phyloP scores from a whole-genome alignment of 495 filamentous ascomycete species.

The Penicillium turbatum region DNA sequence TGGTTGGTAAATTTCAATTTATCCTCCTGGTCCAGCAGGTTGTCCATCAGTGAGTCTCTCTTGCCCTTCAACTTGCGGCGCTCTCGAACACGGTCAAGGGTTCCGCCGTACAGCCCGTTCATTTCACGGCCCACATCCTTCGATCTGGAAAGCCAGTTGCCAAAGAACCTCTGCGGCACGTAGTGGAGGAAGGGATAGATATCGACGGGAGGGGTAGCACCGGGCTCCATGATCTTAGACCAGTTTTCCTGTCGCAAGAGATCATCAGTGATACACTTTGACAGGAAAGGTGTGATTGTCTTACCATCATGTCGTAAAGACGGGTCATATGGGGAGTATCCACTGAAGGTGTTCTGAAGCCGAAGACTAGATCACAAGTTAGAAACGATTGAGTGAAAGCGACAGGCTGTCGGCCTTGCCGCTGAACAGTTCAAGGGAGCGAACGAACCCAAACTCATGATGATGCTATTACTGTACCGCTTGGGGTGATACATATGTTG shows the following conservation, averaged over 20 bases:
- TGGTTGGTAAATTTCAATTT: slow-evolving; percentile 8
- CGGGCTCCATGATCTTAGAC: slow-evolving; percentile 33
- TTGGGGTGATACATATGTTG: slow-evolving; percentile 43
- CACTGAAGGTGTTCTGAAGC: neutral
- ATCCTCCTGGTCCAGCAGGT: slow-evolving; percentile 28
- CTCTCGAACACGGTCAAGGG: neutral
- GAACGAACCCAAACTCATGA: slow-evolving; percentile 5
- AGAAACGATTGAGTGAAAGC: too few species aligned
- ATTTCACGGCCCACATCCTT: slow-evolving; percentile 33
- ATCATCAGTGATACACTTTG: neutral
- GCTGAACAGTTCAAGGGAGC: neutral
- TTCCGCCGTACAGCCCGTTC: slow-evolving; percentile 29
- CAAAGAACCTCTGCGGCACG: slow-evolving; percentile 33
- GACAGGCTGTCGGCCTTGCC: neutral
- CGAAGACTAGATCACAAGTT: neutral
- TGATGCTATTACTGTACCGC: slow-evolving; percentile 42
- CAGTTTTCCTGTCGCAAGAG: neutral
- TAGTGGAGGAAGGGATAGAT: slow-evolving; percentile 38
- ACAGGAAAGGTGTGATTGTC: neutral
- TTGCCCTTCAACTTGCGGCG: neutral
- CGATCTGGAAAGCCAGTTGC: slow-evolving; percentile 36
- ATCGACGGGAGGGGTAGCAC: slow-evolving; percentile 47
- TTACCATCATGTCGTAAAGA: neutral
- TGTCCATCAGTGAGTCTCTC: neutral
- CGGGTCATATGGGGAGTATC: slow-evolving; percentile 4